Base-by-base conservation (phyloP, 306 rosid genomes). In the Hippophae gyantsensis region DNA sequence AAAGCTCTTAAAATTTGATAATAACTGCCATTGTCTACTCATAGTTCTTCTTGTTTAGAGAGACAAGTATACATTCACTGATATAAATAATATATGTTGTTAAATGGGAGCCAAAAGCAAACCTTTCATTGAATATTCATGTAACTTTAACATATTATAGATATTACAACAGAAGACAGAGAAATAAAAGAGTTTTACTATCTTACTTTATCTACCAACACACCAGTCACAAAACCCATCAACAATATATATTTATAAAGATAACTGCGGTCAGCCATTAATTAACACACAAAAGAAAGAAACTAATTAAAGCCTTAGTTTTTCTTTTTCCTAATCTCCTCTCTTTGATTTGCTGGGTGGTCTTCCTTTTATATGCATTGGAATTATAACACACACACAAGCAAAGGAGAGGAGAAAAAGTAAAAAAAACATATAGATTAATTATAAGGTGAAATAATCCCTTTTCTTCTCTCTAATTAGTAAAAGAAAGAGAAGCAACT, bases 401-500 rank as follows among this genome's bases (percentile, higher is more conserved):
- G 46, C 14, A 56, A 42, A 42, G 25, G 25, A 43, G 23, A 18
- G 23, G 23, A 18, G 42, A 59, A 9, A 45, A 65, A 42, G 14
- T 61, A 13, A 61, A n/a, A 48, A 11, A 18, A 18, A 48, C 18
- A 3, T 10, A 46, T 70, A 14, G 52, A 58, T 42, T 49, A 41
- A 54, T 59, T 63, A 42, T 50, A 11, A 5, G 42, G 23, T 18
- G 23, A 18, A 18, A 18, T 18, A 25, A 3, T 38, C 45, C 6
- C 11, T 23, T 48, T 43, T 12, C 10, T 42, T 43, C 9, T 10
- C 13, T 0, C 42, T 3, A 13, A 48, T 10, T 66, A 49, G 67
- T 68, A 41, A 88, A 62, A 61, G 99, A 80, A 70, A 93, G 95
- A 42, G 99, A 88, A 0, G 99, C 99, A 50, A 92, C 93, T 7